Base-by-base conservation (phyloP, 2,329 filamentous ascomycete species). In the Graphilbum ipis-grandicollis region DNA sequence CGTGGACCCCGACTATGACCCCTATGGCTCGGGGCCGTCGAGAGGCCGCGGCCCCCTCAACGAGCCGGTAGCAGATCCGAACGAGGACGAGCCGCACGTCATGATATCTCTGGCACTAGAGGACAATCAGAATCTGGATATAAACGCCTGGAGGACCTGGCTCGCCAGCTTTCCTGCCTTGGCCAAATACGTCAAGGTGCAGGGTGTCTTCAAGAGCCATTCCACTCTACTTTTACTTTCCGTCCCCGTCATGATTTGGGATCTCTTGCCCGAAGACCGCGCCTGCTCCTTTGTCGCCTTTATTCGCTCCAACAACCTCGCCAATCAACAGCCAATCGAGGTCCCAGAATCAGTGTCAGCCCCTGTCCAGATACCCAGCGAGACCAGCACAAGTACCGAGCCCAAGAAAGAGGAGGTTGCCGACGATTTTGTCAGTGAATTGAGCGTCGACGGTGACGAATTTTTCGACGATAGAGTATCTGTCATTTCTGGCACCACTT, bases 81-180 rank as follows among this genome's bases (percentile, higher is more conserved):
- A 63, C 36, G 66, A 71, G 44, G 60, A 69, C 37, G 59, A 63
- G 4, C 70, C 70, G 4, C 69, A 74, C 43, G 68, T 74, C 30
- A 69, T 74, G 63, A 69, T 74, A 22, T 72, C 68, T 0, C 49
- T 74, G 6, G 67, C 70, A 1, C 53, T 75, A 1, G 69, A 74
- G 45, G 67, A 69, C 10, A 60, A 74, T 36, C 68, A 72, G 42
- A 54, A 57, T 13, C 50, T 72, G 1, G 68, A 73, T 33, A 53
- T 75, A n/a, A 62, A 66, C 39, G 66, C 66, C 5, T 74, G 69
- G 68, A 62, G 72, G 46, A 59, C 63, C 38, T 74, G 69, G 68
- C 56, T 74, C 3, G 52, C 57, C 21, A 60, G 57, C 15, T 71
- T 73, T 41, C 69, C 70, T 1, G 63, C 66, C 3, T 54, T 74